A percentile compares a stretch with the other conserved stretches of the same genome.
Evolutionary conservation across 495 filamentous ascomycete genomes (phyloP).

Genomic region (Xylona heveae): DNA sequence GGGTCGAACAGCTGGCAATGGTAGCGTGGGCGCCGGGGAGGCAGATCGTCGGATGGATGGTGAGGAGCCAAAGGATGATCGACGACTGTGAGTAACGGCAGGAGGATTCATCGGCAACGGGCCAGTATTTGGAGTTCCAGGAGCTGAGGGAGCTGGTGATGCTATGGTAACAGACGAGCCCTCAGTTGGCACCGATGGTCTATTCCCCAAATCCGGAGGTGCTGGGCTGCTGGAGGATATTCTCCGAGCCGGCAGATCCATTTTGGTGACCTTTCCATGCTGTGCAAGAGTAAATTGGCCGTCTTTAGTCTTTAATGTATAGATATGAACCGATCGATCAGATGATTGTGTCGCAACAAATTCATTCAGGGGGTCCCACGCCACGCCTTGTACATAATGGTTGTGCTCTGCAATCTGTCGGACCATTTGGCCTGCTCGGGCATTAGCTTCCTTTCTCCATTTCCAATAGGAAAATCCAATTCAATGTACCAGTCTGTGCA

Average conservation of each 20-base stretch:
- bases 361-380: conserved; percentile 97
- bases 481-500: conserved; percentile 58
- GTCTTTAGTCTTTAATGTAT: conserved; percentile 87
- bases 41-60: conserved; percentile 67
- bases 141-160: conserved; percentile 77
- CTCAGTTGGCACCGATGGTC: conserved; percentile 34
- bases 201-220: conserved; percentile 49
- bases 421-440: conserved; percentile 51
- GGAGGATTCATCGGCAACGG: conserved; percentile 96
- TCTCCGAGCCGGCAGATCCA: conserved; percentile 76
- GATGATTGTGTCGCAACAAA: conserved; percentile 97
- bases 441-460: conserved; percentile 9
- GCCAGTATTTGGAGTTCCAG: conserved; percentile 80
- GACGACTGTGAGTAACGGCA: conserved; percentile 69
- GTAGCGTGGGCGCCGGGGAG: conserved; percentile 88
- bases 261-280: conserved; percentile 55
- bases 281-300: conserved; percentile 78
- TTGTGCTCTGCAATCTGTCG: conserved; percentile 97
- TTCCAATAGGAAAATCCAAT: neutral
- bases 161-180: conserved; percentile 35
- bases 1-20: conserved; percentile 90
- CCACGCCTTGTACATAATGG: conserved; percentile 96
- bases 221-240: conserved; percentile 88
- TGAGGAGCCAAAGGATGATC: conserved; percentile 88
- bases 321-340: conserved; percentile 93